Base-by-base conservation (phyloP, 2,329 filamentous ascomycete genomes). In the Alternaria gaisen region DNA sequence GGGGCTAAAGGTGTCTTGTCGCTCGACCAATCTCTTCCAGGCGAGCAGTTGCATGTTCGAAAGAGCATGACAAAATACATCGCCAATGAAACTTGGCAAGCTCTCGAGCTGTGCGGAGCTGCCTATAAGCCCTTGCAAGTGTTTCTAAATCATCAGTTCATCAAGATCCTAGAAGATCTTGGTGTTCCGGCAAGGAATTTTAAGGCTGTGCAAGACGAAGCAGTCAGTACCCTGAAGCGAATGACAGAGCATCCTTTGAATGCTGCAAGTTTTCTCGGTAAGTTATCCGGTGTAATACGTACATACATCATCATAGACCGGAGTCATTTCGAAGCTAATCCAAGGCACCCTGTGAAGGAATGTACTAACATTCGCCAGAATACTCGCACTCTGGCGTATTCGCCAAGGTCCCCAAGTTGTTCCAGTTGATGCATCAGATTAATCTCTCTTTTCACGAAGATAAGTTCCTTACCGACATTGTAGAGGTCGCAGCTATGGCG, bases 141-240 rank as follows among this genome's bases (percentile, higher is more conserved):
- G 66, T 86, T 88, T 18, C 83, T 96, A 1, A 96, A 96, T 70
- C 88, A 90, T 1, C 91, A 92, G 66, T 83, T 94, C 62, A 93
- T 96, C 79, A 96, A 96, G 74, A 93, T 96, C 5, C 77, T 97
- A 1, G 93, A 97, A 71, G 93, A 96, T 66, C 88, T 94, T 75
- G 84, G 85, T 0, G 87, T 91, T 0, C 73, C 82, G 0, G 71
- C 80, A 1, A 57, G 77, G 0, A 90, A 86, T 74, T 94, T 97
- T 65, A 72, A 90, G 11, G 70, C 82, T 0, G 78, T 92, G 1
- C 92, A 95, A 74, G 80, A 82, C 0, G 79, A 81, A n/a, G 89
- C 89, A 28, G 79, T 95, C 4, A 66, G 83, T 0, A 80, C 84
- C 12, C 80, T 96, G 5, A 84, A 87, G 3, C 77, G 78, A 11